These are phyloP conservation scores for Salix purpurea DNA, from an alignment of 345 rosid species.

Conservation along the genomic window DNA sequence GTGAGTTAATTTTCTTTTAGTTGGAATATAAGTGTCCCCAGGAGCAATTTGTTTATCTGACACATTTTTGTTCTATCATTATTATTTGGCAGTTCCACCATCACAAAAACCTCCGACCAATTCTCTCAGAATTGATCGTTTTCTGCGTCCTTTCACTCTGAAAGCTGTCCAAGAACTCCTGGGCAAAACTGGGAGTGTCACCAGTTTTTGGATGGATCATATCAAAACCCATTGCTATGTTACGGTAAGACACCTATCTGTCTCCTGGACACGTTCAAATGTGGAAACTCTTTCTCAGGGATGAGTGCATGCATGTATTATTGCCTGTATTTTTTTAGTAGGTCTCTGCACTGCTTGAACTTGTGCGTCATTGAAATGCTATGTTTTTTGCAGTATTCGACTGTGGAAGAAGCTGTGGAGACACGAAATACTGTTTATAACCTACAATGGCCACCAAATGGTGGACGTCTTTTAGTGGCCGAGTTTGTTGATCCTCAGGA, in stretches of 20 bases:
- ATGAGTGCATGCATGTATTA: neutral
- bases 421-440: conserved; percentile 88
- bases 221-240: conserved; percentile 97
- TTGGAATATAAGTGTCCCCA: neutral
- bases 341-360: neutral
- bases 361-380: neutral
- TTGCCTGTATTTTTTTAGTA: neutral
- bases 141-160: conserved; percentile 92
- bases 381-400: conserved; percentile 63
- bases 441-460: conserved; percentile 94
- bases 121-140: conserved; percentile 80
- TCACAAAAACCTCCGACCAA: conserved; percentile 71
- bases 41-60: conserved; percentile 2
- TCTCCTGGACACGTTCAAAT: neutral
- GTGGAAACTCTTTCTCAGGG: neutral
- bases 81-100: conserved; percentile 64
- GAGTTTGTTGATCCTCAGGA: conserved; percentile 88
- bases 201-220: conserved; percentile 94
- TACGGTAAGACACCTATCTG: conserved; percentile 50
- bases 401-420: conserved; percentile 77
- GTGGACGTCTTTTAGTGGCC: conserved; percentile 76
- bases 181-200: conserved; percentile 72
- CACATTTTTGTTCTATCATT: conserved; percentile 2
- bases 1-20: conserved; percentile 40
- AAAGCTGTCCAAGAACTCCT: conserved; percentile 96